phyloP scores from a whole-genome alignment of 768 basidiomycete genomes.

The Mycena latifolia region DNA sequence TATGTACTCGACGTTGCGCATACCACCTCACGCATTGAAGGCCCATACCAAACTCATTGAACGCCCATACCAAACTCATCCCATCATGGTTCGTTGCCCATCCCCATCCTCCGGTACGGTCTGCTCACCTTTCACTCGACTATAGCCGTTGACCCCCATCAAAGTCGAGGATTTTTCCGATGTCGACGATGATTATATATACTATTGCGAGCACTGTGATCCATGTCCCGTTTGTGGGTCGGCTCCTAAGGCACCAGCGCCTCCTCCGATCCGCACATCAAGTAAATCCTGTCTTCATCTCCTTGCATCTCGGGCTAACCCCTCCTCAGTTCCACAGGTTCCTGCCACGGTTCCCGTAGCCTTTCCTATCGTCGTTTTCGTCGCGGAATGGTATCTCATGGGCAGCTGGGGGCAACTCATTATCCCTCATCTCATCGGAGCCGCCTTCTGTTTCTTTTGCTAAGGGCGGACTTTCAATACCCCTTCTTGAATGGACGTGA shows the following conservation, averaged over 20 bases:
- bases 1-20: background rate
- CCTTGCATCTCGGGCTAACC: too few species aligned
- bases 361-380: background rate
- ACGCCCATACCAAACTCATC: too few species aligned
- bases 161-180: background rate
- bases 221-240: background rate
- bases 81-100: background rate
- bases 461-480: background rate
- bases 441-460: background rate
- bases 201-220: background rate
- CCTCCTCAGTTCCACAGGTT: background rate
- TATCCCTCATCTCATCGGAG: background rate
- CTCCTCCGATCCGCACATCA: too few species aligned
- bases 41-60: too few species aligned
- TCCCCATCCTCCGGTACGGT: background rate
- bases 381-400: background rate
- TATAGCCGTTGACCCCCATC: background rate
- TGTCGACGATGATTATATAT: background rate
- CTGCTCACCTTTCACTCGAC: background rate
- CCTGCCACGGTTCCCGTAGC: background rate
- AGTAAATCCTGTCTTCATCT: too few species aligned
- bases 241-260: background rate
- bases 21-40: background rate
- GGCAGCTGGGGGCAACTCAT: background rate
- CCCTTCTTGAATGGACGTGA: too few species aligned